Conservation (phyloP, 768 basidiomycete genomes). For the Lactifluus subvellereus region DNA sequence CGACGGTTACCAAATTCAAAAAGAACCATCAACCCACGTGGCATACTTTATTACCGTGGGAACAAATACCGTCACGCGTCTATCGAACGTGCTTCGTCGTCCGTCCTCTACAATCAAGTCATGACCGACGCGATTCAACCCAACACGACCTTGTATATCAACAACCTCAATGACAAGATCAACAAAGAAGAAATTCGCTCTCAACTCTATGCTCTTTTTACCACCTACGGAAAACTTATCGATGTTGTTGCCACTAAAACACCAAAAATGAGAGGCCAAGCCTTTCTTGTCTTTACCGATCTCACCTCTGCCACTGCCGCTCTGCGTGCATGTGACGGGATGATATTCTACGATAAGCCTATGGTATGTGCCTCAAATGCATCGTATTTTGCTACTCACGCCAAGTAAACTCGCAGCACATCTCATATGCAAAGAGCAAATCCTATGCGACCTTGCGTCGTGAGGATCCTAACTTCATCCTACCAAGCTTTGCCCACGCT, state of each 20-base stretch:
- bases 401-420: slow-evolving; percentile 49
- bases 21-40: neutral
- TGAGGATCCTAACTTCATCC: slow-evolving; percentile 78
- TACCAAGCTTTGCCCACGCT: slow-evolving; percentile 60
- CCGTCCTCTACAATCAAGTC: neutral
- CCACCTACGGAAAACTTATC: slow-evolving; percentile 88
- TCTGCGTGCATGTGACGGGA: slow-evolving; percentile 88
- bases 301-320: slow-evolving; percentile 87
- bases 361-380: slow-evolving; percentile 52
- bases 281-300: slow-evolving; percentile 94
- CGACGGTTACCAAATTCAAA: neutral
- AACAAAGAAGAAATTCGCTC: slow-evolving; percentile 83
- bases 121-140: slow-evolving; percentile 59
- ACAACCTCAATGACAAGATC: slow-evolving; percentile 89
- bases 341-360: slow-evolving; percentile 89
- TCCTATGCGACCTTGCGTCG: slow-evolving; percentile 76
- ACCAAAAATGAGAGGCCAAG: slow-evolving; percentile 85
- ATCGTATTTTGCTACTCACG: slow-evolving; percentile 19
- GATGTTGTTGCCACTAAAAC: slow-evolving; percentile 89
- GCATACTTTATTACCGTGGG: neutral
- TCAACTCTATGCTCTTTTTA: slow-evolving; percentile 85
- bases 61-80: neutral
- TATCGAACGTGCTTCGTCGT: slow-evolving; percentile 16
- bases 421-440: slow-evolving; percentile 85
- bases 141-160: slow-evolving; percentile 84